Percentiles rank a stretch among this genome's conserved stretches.
These are phyloP conservation scores for Acacia melanoxylon DNA, from an alignment of 306 rosid genomes.

Conservation along the genomic window DNA sequence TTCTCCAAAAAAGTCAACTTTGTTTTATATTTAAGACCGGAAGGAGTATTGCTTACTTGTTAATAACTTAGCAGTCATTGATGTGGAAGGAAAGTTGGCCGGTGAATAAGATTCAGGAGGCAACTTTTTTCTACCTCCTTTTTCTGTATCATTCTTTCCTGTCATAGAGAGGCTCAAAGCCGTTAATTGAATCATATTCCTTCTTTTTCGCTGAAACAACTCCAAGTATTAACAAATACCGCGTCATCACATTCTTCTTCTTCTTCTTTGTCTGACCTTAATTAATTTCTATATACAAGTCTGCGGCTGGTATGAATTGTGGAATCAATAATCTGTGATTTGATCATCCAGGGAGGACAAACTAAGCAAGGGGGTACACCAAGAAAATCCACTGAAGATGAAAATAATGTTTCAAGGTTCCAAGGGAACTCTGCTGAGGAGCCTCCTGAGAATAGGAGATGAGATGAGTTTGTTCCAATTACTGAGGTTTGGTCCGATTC, in stretches of 20 bases:
- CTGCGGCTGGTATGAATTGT: neutral
- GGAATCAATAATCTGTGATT: neutral
- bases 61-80: neutral
- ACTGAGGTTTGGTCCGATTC: neutral
- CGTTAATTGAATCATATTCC: neutral
- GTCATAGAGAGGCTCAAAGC: neutral
- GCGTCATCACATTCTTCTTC: neutral
- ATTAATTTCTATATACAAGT: neutral
- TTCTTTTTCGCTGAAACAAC: constrained; percentile 16
- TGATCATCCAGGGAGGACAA: constrained; percentile 60
- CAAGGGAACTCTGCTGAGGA: constrained; percentile 37
- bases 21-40: no score
- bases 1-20: no score
- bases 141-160: neutral
- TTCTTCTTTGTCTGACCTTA: neutral
- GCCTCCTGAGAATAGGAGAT: constrained; percentile 31
- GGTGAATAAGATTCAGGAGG: neutral
- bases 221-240: neutral
- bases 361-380: constrained; percentile 57
- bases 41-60: neutral
- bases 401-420: constrained; percentile 33
- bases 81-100: neutral
- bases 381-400: constrained; percentile 54
- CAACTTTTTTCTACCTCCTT: neutral
- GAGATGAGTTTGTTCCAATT: constrained; percentile 13